phyloP scores from a whole-genome alignment of 192 early-diverging fungal species.

The Podila horticola region DNA sequence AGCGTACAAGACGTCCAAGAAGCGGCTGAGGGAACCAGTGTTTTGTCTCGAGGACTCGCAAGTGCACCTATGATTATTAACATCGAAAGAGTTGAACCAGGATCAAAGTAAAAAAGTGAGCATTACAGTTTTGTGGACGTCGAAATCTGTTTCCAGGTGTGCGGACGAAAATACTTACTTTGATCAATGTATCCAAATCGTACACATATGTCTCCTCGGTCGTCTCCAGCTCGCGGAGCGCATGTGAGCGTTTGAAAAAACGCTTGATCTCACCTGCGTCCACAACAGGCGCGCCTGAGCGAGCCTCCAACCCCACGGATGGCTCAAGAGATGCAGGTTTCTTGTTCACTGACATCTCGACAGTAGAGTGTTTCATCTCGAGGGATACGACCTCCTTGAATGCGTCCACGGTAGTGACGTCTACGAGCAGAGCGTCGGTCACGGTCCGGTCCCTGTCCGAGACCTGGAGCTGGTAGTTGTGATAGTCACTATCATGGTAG shows the following conservation, averaged over 20 bases:
- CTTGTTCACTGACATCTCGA: too few relatives aligned
- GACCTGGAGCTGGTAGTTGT: slow-evolving; percentile 9
- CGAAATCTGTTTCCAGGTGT: not conserved
- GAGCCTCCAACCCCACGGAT: not conserved
- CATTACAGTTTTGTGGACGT: not conserved
- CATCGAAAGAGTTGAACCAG: not conserved
- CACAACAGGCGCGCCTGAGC: not conserved
- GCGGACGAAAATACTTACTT: slow-evolving; percentile 25
- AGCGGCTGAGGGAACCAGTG: slow-evolving; percentile 25
- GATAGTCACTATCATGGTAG: not conserved
- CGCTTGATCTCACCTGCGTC: slow-evolving; percentile 35
- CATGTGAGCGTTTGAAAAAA: slow-evolving; percentile 50
- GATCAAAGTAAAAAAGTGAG: not conserved
- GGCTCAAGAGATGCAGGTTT: not conserved
- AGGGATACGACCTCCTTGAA: not conserved
- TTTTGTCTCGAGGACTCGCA: slow-evolving; percentile 20
- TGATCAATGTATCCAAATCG: slow-evolving; percentile 58
- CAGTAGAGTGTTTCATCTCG: not conserved
- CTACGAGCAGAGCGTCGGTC: slow-evolving; percentile 4
- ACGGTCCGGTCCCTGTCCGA: slow-evolving; percentile 4
- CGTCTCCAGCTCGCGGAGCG: slow-evolving; percentile 55
- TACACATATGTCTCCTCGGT: slow-evolving; percentile 62
- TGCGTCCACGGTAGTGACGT: not conserved
- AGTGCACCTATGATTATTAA: slow-evolving; percentile 13
- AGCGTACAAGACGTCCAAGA: slow-evolving; percentile 9